phyloP scores from a whole-genome alignment of 352 stramenopile genomes.

The Pythium oligandrum region DNA sequence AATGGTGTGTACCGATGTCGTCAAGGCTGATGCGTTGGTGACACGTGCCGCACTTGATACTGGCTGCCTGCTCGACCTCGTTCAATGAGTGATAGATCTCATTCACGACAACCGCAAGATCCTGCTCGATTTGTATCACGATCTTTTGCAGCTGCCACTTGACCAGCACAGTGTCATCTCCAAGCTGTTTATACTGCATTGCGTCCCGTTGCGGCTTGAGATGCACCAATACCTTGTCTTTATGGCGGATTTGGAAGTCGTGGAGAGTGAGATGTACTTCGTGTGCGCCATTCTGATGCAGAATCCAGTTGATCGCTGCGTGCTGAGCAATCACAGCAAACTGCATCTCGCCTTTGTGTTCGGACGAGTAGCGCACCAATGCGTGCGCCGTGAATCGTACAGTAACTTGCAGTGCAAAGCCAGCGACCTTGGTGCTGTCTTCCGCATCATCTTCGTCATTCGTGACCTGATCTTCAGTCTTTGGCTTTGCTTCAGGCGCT shows the following conservation, averaged over 20 bases:
- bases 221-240: conserved; percentile 40
- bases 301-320: conserved; percentile 42
- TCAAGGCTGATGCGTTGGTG: conserved; percentile 54
- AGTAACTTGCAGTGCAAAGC: conserved; percentile 51
- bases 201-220: conserved; percentile 53
- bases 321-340: conserved; percentile 33
- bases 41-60: conserved; percentile 56
- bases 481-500: conserved; percentile 1
- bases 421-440: conserved; percentile 6
- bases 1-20: conserved; percentile 51
- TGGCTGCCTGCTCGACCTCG: conserved; percentile 45
- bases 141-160: conserved; percentile 51
- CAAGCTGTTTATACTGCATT: conserved; percentile 38
- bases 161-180: conserved; percentile 24
- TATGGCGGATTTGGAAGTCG: conserved; percentile 35
- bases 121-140: conserved; percentile 36
- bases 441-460: conserved; percentile 4
- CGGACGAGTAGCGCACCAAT: conserved; percentile 33
- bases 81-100: conserved; percentile 48
- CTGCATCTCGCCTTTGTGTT: conserved; percentile 29
- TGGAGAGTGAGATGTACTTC: conserved; percentile 56
- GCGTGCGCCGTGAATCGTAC: conserved; percentile 41
- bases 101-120: conserved; percentile 39
- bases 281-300: conserved; percentile 27
- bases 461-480: not conserved